phyloP scores from a whole-genome alignment of 2,329 filamentous ascomycete species.

The Aspergillus tamarii region DNA sequence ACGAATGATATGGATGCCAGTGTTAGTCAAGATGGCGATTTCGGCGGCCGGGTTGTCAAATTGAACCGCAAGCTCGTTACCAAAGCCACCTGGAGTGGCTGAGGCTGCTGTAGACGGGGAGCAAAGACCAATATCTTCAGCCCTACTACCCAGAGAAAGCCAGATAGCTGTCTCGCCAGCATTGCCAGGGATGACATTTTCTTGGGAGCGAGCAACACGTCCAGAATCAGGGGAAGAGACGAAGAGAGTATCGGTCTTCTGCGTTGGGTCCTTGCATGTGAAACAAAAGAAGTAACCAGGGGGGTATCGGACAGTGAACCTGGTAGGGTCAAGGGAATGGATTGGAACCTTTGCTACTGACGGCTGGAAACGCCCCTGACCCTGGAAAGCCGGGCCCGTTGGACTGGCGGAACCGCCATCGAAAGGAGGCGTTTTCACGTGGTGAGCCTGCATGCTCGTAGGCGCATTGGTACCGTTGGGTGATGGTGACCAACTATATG shows the following conservation, averaged over 20 bases:
- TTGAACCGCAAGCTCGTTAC: conserved; percentile 95
- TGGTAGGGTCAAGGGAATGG: conserved; percentile 45
- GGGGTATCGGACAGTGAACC: conserved; percentile 62
- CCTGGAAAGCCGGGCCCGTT: conserved; percentile 26
- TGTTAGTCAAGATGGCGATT: conserved; percentile 88
- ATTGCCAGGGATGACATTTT: conserved; percentile 57
- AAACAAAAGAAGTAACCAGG: conserved; percentile 93
- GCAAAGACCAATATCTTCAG: conserved; percentile 78
- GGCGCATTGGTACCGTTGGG: conserved; percentile 69
- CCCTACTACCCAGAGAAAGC: conserved; percentile 72
- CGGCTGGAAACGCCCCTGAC: conserved; percentile 31
- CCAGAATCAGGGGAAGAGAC: conserved; percentile 86
- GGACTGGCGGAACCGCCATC: conserved; percentile 33
- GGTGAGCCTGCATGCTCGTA: conserved; percentile 96
- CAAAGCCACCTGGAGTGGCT: conserved; percentile 74
- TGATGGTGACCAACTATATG: conserved; percentile 58
- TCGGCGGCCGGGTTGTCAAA: conserved; percentile 83
- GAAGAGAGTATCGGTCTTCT: conserved; percentile 72
- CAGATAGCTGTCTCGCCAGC: conserved; percentile 82
- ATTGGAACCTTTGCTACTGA: conserved; percentile 53
- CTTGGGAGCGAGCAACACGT: conserved; percentile 66
- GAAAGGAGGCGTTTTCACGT: conserved; percentile 87
- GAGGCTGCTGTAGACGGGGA: conserved; percentile 73
- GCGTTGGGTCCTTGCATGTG: conserved; percentile 63
- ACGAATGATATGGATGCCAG: conserved; percentile 83